These are phyloP conservation scores for Boletellus deceptivus DNA, from an alignment of 1,284 basidiomycete species.

Conservation along the genomic window DNA sequence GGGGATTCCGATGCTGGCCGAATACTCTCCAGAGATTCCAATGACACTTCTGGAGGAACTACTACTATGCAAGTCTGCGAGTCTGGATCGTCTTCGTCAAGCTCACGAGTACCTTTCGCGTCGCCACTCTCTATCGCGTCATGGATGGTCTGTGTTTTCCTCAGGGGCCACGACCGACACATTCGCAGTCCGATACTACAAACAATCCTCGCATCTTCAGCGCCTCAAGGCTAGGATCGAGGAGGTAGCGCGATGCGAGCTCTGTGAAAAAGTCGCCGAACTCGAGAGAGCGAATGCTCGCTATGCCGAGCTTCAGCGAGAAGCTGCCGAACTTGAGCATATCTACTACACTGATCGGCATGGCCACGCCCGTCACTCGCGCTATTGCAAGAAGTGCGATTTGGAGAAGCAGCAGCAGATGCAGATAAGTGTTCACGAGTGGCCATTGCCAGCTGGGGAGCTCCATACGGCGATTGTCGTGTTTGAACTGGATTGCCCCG, in stretches of 20 bases:
- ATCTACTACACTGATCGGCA: not conserved
- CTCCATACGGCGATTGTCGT: constrained; percentile 33
- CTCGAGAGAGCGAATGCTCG: constrained; percentile 20
- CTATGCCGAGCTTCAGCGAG: constrained; percentile 17
- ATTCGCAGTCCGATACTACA: constrained; percentile 35
- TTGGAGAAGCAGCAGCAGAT: constrained; percentile 24
- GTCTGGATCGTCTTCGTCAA: constrained; percentile 26
- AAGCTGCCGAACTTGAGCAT: constrained; percentile 6
- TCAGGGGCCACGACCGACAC: constrained; percentile 9
- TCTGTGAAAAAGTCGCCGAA: constrained; percentile 24
- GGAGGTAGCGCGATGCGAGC: constrained; percentile 16
- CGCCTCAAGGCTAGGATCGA: constrained; percentile 31
- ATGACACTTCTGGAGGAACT: constrained; percentile 36
- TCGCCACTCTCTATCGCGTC: constrained; percentile 21
- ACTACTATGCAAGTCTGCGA: constrained; percentile 33
- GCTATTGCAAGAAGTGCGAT: constrained; percentile 35
- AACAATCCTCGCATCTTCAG: constrained; percentile 15
- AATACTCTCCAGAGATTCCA: constrained; percentile 46
- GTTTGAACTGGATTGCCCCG: constrained; percentile 46
- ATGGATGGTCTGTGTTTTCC: constrained; percentile 25
- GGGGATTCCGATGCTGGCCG: constrained; percentile 35
- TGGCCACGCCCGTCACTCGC: constrained; percentile 2
- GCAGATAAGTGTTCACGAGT: constrained; percentile 43
- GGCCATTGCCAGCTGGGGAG: constrained; percentile 43
- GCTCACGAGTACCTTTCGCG: constrained; percentile 31